Percentiles rank a stretch among this genome's conserved stretches.
Conservation (phyloP, 805 yeast species). For the Monosporozyma yasuniensis region DNA sequence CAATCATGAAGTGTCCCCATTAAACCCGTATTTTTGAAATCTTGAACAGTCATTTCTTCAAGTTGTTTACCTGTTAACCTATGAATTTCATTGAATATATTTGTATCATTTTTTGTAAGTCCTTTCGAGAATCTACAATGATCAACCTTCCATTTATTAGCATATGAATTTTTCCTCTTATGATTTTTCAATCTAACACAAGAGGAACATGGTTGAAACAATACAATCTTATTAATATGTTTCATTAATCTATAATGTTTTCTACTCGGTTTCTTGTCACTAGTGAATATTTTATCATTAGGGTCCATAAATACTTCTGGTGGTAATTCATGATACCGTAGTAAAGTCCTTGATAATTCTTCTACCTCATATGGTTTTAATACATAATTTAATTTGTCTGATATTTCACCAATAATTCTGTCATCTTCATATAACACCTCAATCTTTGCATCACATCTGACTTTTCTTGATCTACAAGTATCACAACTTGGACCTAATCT, state of each 20-base stretch:
- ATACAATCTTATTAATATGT: conserved; percentile 32
- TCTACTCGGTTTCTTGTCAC: background rate
- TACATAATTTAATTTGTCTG: conserved; percentile 17
- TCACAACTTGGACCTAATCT: conserved; percentile 72
- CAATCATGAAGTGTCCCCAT: conserved; percentile 1
- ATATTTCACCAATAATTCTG: conserved; percentile 11
- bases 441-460: conserved; percentile 65
- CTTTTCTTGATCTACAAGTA: conserved; percentile 57
- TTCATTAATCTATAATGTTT: conserved; percentile 9
- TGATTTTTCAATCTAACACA: conserved; percentile 31
- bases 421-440: conserved; percentile 30
- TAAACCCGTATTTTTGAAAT: conserved; percentile 4
- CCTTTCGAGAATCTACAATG: conserved; percentile 46
- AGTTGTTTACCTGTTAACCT: conserved; percentile 8
- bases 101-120: conserved; percentile 53
- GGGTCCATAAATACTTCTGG: background rate
- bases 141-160: background rate
- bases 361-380: conserved; percentile 10
- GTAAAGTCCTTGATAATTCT: conserved; percentile 2
- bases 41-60: conserved; percentile 10
- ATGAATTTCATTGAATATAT: conserved; percentile 11
- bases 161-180: background rate
- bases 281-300: background rate
- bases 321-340: conserved; percentile 1
- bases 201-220: conserved; percentile 47